Evolutionary conservation across 257 asterid genomes (phyloP).

Genomic region (Ehretia macrophylla): DNA sequence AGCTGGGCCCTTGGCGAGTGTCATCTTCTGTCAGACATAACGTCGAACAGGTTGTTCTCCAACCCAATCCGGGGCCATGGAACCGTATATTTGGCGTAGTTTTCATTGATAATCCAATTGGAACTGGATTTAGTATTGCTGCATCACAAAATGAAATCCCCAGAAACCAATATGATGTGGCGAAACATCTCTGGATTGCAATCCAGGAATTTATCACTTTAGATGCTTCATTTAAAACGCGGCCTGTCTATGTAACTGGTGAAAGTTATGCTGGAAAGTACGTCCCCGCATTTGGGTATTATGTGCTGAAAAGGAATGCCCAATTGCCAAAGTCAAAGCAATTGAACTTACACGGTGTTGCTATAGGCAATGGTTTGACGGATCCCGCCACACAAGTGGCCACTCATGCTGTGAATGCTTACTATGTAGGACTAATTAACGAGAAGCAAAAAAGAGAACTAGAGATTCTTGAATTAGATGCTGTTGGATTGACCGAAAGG

Average conservation of each 20-base stretch:
- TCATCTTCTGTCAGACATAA: constrained; percentile 5
- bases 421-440: constrained; percentile 56
- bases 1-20: constrained; percentile 74
- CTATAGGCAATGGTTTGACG: constrained; percentile 86
- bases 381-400: constrained; percentile 75
- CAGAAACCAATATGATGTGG: constrained; percentile 51
- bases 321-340: constrained; percentile 22
- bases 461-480: constrained; percentile 47
- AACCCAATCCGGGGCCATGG: constrained; percentile 61
- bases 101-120: constrained; percentile 83
- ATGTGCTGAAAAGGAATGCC: constrained; percentile 46
- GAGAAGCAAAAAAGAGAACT: constrained; percentile 42
- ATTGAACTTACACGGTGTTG: constrained; percentile 60
- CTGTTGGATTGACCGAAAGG: constrained; percentile 21
- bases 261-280: constrained; percentile 87
- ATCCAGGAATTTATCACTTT: constrained; percentile 39
- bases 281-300: constrained; percentile 64
- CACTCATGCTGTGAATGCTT: constrained; percentile 46
- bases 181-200: constrained; percentile 55
- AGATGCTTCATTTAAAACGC: constrained; percentile 35
- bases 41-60: constrained; percentile 19
- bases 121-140: constrained; percentile 69
- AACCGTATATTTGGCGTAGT: constrained; percentile 60
- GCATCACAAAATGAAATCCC: constrained; percentile 62
- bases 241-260: constrained; percentile 67